Conservation (phyloP, 2,329 filamentous ascomycete species). For the Aspergillus tanneri region DNA sequence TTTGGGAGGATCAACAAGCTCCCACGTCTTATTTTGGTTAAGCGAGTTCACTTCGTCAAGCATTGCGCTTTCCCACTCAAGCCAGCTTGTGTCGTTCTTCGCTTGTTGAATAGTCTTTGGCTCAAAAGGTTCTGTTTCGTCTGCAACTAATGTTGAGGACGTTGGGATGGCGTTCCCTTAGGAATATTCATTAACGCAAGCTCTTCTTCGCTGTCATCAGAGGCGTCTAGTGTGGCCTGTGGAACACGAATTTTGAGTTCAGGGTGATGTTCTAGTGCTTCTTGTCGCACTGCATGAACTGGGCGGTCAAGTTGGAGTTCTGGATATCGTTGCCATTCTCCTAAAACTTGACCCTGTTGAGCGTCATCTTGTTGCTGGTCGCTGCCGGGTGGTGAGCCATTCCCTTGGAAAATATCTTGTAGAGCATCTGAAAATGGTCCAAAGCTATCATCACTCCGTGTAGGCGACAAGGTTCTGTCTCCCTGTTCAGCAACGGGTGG, state of each 20-base stretch:
- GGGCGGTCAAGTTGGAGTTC: neutral
- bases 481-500: neutral
- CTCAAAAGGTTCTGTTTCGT: neutral
- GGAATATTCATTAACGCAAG: neutral
- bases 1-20: neutral
- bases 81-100: neutral
- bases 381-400: neutral
- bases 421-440: neutral
- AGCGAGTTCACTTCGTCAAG: neutral
- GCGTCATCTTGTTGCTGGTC: constrained; percentile 1
- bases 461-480: neutral
- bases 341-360: neutral
- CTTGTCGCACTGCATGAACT: neutral
- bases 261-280: neutral
- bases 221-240: neutral
- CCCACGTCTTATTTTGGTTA: neutral
- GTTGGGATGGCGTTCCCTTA: neutral
- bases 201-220: neutral
- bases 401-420: neutral
- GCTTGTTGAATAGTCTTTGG: neutral
- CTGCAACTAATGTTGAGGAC: neutral
- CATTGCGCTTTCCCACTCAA: neutral
- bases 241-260: neutral
- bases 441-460: neutral
- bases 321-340: neutral